Evolutionary conservation across 768 basidiomycete genomes (phyloP), one percentile per base, ranked within the genome.

Genomic region (Rossbeevera mucosa): DNA sequence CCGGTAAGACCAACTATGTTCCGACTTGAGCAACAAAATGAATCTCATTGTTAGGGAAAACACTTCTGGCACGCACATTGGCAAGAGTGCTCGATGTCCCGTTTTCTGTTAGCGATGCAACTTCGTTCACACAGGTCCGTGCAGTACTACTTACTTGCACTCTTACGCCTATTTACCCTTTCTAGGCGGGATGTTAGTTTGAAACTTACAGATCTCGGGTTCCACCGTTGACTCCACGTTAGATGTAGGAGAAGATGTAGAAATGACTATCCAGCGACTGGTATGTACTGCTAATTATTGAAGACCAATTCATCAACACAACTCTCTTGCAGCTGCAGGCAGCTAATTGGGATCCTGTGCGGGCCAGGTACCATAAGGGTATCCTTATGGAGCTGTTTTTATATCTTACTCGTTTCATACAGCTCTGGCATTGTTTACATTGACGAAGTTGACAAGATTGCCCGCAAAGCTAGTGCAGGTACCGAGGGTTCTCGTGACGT

Each of bases 221-320:
- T 38, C 3, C 44, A 33, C 57, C 26, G 26, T 26, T 59, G 21
- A 61, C 54, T 30, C 47, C 28, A 43, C 16, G 46, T 25, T 58
- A 93, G 90, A 96, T 71, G 91, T 98, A 43, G 94, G 94, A 58
- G 95, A 96, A 64, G 95, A 98, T 64, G 94, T 96, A 7, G 95
- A 98, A 55, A 87, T 87, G 76, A 86, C 89, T 41, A 81, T 97
- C 22, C 85, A 92, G 53, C 79, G 95, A 53, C 72, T 97, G 62
- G 90, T 87, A 58, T 68, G 76, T 57, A 20, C 24, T 36, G 26
- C 36, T 33, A 18, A 43, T 38, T 26, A 3, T 48, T 26, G 44
- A 47, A 28, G 22, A 42, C 21, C 3, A 7, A 42, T 16, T 41
- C 33, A 51, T 24, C 18, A 4, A 44, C 42, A 48, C 11, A 46